These are phyloP conservation scores for Selenicereus undatus DNA, from an alignment of 148 eudicot genomes.

Conservation along the genomic window DNA sequence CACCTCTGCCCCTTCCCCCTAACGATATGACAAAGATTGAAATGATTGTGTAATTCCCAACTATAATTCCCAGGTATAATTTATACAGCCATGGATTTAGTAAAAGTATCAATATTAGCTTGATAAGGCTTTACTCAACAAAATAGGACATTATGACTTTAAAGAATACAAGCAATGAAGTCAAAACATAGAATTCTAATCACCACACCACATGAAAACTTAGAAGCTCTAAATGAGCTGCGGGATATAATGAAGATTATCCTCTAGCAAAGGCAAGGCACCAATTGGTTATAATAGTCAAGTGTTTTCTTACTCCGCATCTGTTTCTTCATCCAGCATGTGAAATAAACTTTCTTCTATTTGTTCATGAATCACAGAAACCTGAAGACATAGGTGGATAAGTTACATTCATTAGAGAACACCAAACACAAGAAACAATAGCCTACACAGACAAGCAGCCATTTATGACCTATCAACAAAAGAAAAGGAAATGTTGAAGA, in stretches of 20 bases:
- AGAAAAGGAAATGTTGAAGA: background rate
- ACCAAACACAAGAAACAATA: conserved; percentile 18
- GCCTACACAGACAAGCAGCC: background rate
- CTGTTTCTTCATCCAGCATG: conserved; percentile 98
- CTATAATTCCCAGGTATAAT: background rate
- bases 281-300: background rate
- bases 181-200: background rate
- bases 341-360: conserved; percentile 85
- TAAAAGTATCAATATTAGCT: background rate
- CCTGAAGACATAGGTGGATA: conserved; percentile 44
- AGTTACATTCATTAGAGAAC: too few relatives aligned
- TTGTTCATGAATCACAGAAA: conserved; percentile 70
- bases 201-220: background rate
- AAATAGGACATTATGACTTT: background rate
- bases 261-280: too few relatives aligned
- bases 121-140: background rate
- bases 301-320: conserved; percentile 62
- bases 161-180: background rate
- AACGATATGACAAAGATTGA: background rate
- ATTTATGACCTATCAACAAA: background rate
- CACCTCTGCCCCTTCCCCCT: background rate
- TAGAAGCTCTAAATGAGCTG: background rate
- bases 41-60: background rate
- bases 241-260: too few relatives aligned
- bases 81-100: background rate